phyloP scores from a whole-genome alignment of 768 basidiomycete genomes.

The Tulasnella sp. region DNA sequence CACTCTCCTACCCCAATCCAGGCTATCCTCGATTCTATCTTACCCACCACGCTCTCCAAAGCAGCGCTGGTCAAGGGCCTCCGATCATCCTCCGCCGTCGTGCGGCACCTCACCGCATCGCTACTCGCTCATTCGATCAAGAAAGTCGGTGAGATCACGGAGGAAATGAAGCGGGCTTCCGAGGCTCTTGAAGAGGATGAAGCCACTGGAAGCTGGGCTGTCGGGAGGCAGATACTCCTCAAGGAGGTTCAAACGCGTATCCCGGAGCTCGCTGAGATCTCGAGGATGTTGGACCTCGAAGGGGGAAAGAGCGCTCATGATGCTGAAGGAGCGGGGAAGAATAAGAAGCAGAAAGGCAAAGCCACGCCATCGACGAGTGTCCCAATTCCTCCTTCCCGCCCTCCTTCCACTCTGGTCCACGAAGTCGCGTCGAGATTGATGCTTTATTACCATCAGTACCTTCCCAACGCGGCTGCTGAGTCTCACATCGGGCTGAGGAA shows the following conservation, averaged over 20 bases:
- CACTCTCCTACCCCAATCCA: slow-evolving; percentile 65
- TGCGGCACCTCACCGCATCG: slow-evolving; percentile 77
- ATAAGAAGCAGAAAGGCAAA: background rate
- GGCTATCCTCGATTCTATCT: slow-evolving; percentile 60
- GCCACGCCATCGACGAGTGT: background rate
- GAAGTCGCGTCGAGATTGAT: slow-evolving; percentile 74
- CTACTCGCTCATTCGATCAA: slow-evolving; percentile 61
- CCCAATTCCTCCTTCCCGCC: background rate
- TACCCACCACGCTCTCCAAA: slow-evolving; percentile 65
- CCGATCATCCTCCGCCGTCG: slow-evolving; percentile 55
- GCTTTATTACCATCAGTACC: slow-evolving; percentile 71
- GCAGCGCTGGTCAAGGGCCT: slow-evolving; percentile 71
- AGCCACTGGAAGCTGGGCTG: slow-evolving; percentile 61
- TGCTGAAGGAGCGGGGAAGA: background rate
- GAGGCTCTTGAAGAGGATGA: slow-evolving; percentile 48
- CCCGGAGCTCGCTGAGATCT: slow-evolving; percentile 78
- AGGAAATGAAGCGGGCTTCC: slow-evolving; percentile 38
- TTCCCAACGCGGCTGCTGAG: slow-evolving; percentile 66
- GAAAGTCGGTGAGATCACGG: slow-evolving; percentile 52
- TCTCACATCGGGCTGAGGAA: background rate
- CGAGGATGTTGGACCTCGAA: slow-evolving; percentile 40
- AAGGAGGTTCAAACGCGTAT: slow-evolving; percentile 61
- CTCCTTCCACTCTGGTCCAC: slow-evolving; percentile 38
- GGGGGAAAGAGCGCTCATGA: background rate
- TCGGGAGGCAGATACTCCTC: slow-evolving; percentile 54